These are phyloP conservation scores for Holtermanniella nyarrowii DNA, from an alignment of 768 basidiomycete species.

Conservation along the genomic window DNA sequence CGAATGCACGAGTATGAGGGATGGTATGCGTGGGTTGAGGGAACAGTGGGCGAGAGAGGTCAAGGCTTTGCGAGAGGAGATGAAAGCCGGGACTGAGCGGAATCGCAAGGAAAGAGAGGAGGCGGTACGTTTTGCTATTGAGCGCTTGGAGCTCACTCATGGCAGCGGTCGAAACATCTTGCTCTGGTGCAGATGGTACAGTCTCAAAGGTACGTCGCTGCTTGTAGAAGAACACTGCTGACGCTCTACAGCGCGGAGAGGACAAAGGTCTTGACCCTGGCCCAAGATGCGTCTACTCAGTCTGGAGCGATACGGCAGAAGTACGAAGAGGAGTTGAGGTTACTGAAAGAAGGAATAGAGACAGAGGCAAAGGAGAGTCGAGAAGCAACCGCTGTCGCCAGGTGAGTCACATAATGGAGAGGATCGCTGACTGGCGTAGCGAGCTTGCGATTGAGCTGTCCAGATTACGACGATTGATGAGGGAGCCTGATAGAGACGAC, in stretches of 20 bases:
- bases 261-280: constrained; percentile 9
- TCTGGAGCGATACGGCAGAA: constrained; percentile 9
- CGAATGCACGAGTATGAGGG: constrained; percentile 32
- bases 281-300: constrained; percentile 8
- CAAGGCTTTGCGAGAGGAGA: constrained; percentile 21
- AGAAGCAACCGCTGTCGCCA: constrained; percentile 16
- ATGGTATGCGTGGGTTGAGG: constrained; percentile 35
- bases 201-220: constrained; percentile 26
- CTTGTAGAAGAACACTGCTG: neutral
- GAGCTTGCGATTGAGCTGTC: constrained; percentile 20
- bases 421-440: constrained; percentile 3
- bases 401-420: constrained; percentile 13
- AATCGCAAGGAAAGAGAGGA: constrained; percentile 27
- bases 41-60: constrained; percentile 33
- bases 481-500: constrained; percentile 7
- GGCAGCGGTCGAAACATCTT: constrained; percentile 24
- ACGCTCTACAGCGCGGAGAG: constrained; percentile 10
- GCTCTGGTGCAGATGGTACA: constrained; percentile 26
- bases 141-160: neutral
- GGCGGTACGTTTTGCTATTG: constrained; percentile 21
- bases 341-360: constrained; percentile 14
- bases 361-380: constrained; percentile 10
- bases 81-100: constrained; percentile 19
- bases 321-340: constrained; percentile 19
- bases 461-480: constrained; percentile 21